Conservation (phyloP, 371 early-diverging fungal species). For the Lichtheimia corymbifera region DNA sequence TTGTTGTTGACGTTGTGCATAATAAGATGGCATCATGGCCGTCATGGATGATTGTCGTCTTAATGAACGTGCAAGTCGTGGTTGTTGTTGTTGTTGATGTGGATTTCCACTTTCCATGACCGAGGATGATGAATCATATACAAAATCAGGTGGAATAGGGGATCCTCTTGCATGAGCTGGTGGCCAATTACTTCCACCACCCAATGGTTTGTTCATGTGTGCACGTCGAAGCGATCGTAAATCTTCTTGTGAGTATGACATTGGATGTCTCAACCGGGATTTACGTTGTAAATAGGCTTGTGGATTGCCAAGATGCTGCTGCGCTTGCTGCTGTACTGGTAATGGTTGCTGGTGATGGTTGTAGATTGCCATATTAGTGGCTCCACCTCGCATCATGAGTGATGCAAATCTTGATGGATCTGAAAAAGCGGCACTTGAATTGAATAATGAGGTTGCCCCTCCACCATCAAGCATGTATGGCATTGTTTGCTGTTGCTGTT, state of each 20-base stretch:
- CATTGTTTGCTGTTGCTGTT: neutral
- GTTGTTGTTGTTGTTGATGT: slow-evolving; percentile 6
- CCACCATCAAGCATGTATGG: slow-evolving; percentile 1
- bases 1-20: slow-evolving; percentile 17
- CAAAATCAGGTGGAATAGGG: slow-evolving; percentile 7
- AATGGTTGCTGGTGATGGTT: slow-evolving; percentile 22
- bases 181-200: slow-evolving; percentile 16
- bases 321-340: slow-evolving; percentile 1
- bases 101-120: neutral
- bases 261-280: slow-evolving; percentile 12
- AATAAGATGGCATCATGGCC: slow-evolving; percentile 17
- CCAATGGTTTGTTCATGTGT: slow-evolving; percentile 16
- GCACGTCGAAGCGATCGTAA: slow-evolving; percentile 14
- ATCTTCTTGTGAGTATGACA: slow-evolving; percentile 24
- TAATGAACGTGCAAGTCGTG: slow-evolving; percentile 12
- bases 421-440: slow-evolving; percentile 17
- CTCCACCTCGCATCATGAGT: slow-evolving; percentile 11
- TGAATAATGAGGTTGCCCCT: slow-evolving; percentile 3
- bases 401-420: slow-evolving; percentile 19
- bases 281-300: slow-evolving; percentile 2
- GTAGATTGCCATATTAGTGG: slow-evolving; percentile 12
- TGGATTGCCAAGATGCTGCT: slow-evolving; percentile 5
- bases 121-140: neutral
- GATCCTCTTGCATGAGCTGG: slow-evolving; percentile 10
- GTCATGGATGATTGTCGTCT: slow-evolving; percentile 19